Base-by-base conservation (phyloP, 2,329 filamentous ascomycete species). In the Fusarium cicatricum region DNA sequence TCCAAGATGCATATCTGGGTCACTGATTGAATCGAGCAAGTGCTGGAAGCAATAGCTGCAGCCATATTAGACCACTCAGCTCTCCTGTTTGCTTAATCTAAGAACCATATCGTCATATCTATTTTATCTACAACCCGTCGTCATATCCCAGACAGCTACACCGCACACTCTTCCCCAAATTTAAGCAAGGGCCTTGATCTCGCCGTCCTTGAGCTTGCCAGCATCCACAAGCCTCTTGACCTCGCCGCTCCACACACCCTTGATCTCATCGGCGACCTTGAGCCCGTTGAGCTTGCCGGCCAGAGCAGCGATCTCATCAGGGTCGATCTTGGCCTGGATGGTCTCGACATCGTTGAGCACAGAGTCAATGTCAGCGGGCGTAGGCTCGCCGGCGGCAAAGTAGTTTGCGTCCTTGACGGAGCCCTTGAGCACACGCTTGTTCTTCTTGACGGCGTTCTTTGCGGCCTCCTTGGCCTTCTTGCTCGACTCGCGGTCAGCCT, bases 401-500 rank as follows among this genome's bases (percentile, higher is more conserved):
- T 99, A 99, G 84, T 97, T 97, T 71, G 91, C 93, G 67, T 99
- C 95, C 85, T 99, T 99, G 78, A 94, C 90, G 64, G 91, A 92
- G 60, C 87, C 88, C 77, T 96, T 92, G 69, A 99, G 88, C 41
- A 98, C 90, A 82, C 95, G 92, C 86, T 97, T 97, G 86, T 99
- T 99, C 90, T 99, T 99, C 90, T 99, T 99, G 71, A 95, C 90
- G 12, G 95, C 95, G 72, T 92, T 97, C 88, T 99, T 99, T 54
- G 95, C 95, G 2, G 94, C 94, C 79, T 99, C 95, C 83, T 98
- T 99, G 58, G 90, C 89, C 85, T 99, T 99, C 87, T 98, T 99
- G 62, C 90, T 85, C 5, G 23, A 26, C 67, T 94, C 92, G 67
- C 90, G 90, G 53, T 92, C 88, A 5, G 83, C 85, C 84, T 98